Evolutionary conservation across 2,329 filamentous ascomycete genomes (phyloP), one percentile per base, ranked within the genome.

Genomic region (Penicillium sp.): DNA sequence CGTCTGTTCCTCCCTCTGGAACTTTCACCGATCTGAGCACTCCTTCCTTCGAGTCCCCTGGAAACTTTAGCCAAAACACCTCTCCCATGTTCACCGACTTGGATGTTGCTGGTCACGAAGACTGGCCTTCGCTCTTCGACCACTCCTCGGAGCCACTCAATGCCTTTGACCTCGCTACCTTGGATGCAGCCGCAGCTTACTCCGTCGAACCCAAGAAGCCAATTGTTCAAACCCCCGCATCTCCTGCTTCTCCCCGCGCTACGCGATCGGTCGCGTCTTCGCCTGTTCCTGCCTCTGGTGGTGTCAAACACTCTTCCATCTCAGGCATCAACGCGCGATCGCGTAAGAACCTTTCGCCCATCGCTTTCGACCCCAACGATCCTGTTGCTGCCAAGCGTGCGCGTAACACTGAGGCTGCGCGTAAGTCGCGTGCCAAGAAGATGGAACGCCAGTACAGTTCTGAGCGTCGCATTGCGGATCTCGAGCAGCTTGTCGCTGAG

Each of bases 391-490:
- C 92, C 81, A 97, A 97, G 85, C 89, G 93, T 72, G 92, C 91
- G 47, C 88, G 91, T 63, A 97, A 97, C 74, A 96, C 91, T 8
- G 83, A 95, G 72, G 93, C 93, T 16, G 93, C 93, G 66, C 91
- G 93, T 62, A 96, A 96, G 78, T 96, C 91, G 56, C 87, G 93
- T 48, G 87, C 91, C 68, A 87, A 91, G 62, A 96, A 96, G 79
- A 85, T 90, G 53, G 81, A 88, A 70, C 84, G 87, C 63, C 80
- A 93, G 57, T 86, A 89, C 52, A 84, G 86, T 54, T 80, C 96
- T 42, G 89, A 95, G 77, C 81, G 82, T 36, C 80, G 84, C 66
- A 91, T 96, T 66, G 80, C 78, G 16, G 85, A 88, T 69, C 77
- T 93, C 27, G 81, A 86, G 72, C 79, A 81, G 38, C 51, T 60